A percentile compares a stretch with the other conserved stretches of the same genome.
These are phyloP conservation scores for Boeremia exigua DNA, from an alignment of 2,329 filamentous ascomycete species.

Conservation along the genomic window DNA sequence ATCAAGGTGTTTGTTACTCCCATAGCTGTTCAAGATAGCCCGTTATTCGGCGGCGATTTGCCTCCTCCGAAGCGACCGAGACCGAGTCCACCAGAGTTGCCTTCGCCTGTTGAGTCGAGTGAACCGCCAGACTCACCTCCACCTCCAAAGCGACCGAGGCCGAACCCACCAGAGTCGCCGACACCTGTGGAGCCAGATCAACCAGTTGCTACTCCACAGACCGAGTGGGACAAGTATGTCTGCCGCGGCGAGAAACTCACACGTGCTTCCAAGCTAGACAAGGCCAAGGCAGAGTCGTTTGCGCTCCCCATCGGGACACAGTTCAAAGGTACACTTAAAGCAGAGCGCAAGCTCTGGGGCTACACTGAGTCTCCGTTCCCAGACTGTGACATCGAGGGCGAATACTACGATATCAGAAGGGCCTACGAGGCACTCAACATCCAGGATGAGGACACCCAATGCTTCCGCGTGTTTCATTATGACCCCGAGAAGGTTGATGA, in stretches of 20 bases:
- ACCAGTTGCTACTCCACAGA: neutral
- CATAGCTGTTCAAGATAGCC: neutral
- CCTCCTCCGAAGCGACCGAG: conserved; percentile 7
- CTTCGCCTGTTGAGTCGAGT: neutral
- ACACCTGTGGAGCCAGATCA: neutral
- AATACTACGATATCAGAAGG: neutral
- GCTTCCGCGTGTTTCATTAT: conserved; percentile 8
- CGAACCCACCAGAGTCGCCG: neutral
- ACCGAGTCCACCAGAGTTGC: neutral
- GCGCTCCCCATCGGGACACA: neutral
- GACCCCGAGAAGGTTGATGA: neutral
- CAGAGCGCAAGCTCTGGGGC: conserved; percentile 15
- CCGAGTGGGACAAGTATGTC: neutral
- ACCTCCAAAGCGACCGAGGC: neutral
- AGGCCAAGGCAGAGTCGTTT: conserved; percentile 4
- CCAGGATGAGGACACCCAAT: conserved; percentile 4
- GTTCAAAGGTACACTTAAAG: conserved; percentile 10
- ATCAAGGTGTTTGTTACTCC: neutral
- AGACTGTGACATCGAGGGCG: conserved; percentile 11
- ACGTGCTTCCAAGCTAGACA: conserved; percentile 7
- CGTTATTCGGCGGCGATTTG: neutral
- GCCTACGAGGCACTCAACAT: conserved; percentile 9
- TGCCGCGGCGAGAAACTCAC: conserved; percentile 17
- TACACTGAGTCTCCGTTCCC: conserved; percentile 4
- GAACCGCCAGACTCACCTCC: neutral